These are phyloP conservation scores for Fusarium circinatum DNA, from an alignment of 2,329 filamentous ascomycete species.

Conservation along the genomic window DNA sequence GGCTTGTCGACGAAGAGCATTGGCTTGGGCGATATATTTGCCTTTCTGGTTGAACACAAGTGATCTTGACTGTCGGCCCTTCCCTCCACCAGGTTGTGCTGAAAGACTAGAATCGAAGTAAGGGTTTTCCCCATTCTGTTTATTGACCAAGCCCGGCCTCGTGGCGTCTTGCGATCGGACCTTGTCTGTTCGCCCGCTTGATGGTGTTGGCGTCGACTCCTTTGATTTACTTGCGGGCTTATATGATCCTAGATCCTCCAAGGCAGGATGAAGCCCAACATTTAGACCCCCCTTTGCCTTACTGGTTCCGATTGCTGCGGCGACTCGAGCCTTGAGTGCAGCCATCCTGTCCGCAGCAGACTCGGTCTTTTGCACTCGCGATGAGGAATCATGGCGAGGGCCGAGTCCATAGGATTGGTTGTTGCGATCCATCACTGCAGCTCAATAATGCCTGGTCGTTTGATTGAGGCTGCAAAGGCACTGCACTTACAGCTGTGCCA, in stretches of 20 bases:
- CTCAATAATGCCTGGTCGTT: neutral
- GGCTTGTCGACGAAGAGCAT: constrained; percentile 86
- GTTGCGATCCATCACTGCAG: constrained; percentile 60
- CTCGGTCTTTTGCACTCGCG: constrained; percentile 65
- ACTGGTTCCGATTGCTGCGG: constrained; percentile 73
- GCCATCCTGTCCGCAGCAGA: constrained; percentile 74
- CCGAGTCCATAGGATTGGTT: constrained; percentile 63
- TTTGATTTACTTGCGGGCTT: constrained; percentile 55
- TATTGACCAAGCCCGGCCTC: constrained; percentile 32
- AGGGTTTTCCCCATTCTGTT: constrained; percentile 65
- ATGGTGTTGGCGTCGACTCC: constrained; percentile 36
- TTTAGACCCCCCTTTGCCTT: constrained; percentile 75
- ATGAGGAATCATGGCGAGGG: constrained; percentile 64
- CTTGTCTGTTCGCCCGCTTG: constrained; percentile 27
- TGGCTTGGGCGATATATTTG: constrained; percentile 96
- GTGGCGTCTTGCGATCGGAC: constrained; percentile 25
- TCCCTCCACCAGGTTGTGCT: constrained; percentile 65
- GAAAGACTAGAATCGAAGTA: constrained; percentile 80
- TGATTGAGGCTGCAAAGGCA: neutral
- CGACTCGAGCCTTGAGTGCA: constrained; percentile 81
- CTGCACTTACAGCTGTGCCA: neutral
- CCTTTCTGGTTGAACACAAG: constrained; percentile 94
- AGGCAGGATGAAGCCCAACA: constrained; percentile 80
- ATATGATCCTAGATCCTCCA: constrained; percentile 66
- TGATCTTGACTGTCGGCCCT: constrained; percentile 76